Evolutionary conservation across 164 flowering plant genomes (phyloP).

Genomic region (Dillenia suffruticosa): DNA sequence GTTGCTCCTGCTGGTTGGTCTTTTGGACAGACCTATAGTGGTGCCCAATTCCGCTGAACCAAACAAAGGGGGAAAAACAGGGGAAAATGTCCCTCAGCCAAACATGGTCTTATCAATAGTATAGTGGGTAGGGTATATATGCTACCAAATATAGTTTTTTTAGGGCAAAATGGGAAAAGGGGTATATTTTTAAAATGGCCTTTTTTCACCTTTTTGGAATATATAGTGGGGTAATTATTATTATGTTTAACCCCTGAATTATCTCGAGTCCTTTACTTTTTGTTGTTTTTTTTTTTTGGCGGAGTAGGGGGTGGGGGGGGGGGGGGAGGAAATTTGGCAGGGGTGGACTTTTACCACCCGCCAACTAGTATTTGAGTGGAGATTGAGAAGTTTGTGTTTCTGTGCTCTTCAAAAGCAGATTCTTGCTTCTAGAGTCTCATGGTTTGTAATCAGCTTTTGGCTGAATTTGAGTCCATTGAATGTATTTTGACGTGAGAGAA

Average conservation of each 20-base stretch:
- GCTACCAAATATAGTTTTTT: slow-evolving; percentile 2
- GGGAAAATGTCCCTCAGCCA: neutral
- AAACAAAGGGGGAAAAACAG: neutral
- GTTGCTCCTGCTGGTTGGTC: slow-evolving; percentile 63
- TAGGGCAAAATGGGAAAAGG: slow-evolving; percentile 2
- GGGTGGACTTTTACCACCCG: slow-evolving; percentile 42
- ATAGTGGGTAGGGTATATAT: slow-evolving; percentile 1
- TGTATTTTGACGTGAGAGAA: no score
- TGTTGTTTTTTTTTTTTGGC: slow-evolving; percentile 7
- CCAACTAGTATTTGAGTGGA: slow-evolving; percentile 5
- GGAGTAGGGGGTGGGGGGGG: neutral
- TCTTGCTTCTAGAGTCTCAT: no score
- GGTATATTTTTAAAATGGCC: slow-evolving; percentile 1
- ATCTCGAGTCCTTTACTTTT: neutral
- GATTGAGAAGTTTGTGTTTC: neutral
- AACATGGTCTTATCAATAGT: neutral
- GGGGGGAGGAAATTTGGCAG: slow-evolving; percentile 19
- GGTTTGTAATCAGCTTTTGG: no score
- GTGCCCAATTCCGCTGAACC: slow-evolving; percentile 44
- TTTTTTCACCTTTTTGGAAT: neutral
- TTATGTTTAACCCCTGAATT: neutral
- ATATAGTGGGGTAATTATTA: slow-evolving; percentile 4
- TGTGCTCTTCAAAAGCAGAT: no score
- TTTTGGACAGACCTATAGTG: slow-evolving; percentile 66
- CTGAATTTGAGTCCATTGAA: no score